Evolutionary conservation across 192 early-diverging fungal genomes (phyloP), one percentile per base, ranked within the genome.

Genomic region (Phycomyces blakesleeanus): DNA sequence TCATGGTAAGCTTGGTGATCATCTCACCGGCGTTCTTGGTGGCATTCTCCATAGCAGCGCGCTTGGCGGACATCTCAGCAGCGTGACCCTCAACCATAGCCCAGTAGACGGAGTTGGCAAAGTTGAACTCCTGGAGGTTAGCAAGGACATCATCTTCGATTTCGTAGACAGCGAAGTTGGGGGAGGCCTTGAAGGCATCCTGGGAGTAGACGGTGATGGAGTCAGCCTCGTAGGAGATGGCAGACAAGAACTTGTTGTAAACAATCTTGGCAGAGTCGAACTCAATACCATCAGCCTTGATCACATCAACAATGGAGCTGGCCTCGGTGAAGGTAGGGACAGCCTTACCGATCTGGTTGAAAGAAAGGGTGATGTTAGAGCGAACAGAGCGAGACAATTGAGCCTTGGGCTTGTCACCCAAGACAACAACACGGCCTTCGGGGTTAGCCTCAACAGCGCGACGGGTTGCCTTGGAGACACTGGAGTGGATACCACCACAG

Each of bases 11-110:
- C 76, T 90, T 95, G 78, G 89, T 81, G 83, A 98, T 94, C 88
- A 98, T 96, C 65, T 98, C 96, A 77, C 90, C 91, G 61, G 97
- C 97, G 82, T 99, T 99, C 88, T 98, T 95, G 80, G 95, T 98
- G 39, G 97, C 95, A 78, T 99, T 99, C 86, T 99, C 97, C 97
- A 99, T 99, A 67, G 97, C 97, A 69, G 91, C 89, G 63, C 95
- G 89, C 86, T 93, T 94, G 65, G 97, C 92, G 58, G 90, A 87
- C 89, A 97, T 90, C 76, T 99, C 97, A 27, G 93, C 83, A 49
- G 94, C 94, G 71, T 97, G 93, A 59, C 95, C 94, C 80, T 99
- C 97, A 59, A 92, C 90, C 60, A 99, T 80, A 65, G 87, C 95
- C 92, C 92, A 95, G 89, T 92, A 94, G 71, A 99, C 65, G 72